These are phyloP conservation scores for Chondrus crispus DNA, from an alignment of 23 red algal species.

Conservation along the genomic window DNA sequence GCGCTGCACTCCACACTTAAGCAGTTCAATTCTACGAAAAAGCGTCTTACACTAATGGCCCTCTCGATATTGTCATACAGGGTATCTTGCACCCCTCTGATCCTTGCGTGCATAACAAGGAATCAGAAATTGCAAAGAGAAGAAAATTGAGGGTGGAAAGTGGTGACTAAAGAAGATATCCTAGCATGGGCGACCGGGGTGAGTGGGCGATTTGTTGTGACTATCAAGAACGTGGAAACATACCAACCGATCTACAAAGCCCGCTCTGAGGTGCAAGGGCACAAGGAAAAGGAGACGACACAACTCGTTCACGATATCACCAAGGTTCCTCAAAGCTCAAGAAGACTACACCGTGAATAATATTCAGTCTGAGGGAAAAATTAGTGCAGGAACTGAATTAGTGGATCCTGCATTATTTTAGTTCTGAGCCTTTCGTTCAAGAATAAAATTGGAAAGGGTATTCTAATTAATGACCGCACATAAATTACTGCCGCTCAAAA, in stretches of 20 bases:
- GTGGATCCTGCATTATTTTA: too few species aligned
- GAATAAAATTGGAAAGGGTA: too few species aligned
- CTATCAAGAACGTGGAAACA: neutral
- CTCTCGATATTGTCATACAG: neutral
- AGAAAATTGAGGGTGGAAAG: constrained; percentile 6
- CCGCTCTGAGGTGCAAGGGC: neutral
- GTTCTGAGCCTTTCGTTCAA: too few species aligned
- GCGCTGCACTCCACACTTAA: neutral
- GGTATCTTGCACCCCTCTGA: neutral
- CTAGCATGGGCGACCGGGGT: neutral
- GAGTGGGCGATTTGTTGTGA: neutral
- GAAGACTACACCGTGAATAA: too few species aligned
- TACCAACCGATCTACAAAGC: neutral
- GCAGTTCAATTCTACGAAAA: neutral
- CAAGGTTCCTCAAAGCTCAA: too few species aligned
- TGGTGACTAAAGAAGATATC: neutral
- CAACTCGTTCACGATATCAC: neutral
- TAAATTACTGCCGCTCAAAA: too few species aligned
- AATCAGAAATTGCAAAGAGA: neutral
- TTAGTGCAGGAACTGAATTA: too few species aligned
- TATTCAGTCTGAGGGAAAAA: too few species aligned
- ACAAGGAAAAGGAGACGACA: neutral
- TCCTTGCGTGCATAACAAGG: neutral
- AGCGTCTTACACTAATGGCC: neutral
- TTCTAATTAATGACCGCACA: too few species aligned